phyloP scores from a whole-genome alignment of 371 early-diverging fungal species.

The Apophysomyces variabilis region DNA sequence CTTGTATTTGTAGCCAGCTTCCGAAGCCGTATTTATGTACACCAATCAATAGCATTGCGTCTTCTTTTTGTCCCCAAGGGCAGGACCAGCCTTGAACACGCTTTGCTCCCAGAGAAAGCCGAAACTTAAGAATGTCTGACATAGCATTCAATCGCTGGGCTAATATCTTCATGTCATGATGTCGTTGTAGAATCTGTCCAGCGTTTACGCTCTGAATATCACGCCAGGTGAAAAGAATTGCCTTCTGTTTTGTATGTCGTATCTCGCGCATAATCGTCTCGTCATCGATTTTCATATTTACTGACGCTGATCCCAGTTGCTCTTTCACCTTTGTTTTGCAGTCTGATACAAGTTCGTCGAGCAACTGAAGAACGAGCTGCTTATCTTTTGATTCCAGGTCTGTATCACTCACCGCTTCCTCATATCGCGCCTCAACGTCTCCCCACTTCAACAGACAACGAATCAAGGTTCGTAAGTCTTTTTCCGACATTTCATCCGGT shows the following conservation, averaged over 20 bases:
- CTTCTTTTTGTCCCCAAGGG: slow-evolving; percentile 91
- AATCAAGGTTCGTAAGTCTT: slow-evolving; percentile 81
- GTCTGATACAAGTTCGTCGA: slow-evolving; percentile 66
- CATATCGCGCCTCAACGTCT: slow-evolving; percentile 73
- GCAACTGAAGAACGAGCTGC: slow-evolving; percentile 59
- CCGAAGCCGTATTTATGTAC: slow-evolving; percentile 95
- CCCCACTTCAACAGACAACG: slow-evolving; percentile 85
- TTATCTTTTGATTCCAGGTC: slow-evolving; percentile 76
- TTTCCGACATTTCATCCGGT: slow-evolving; percentile 63
- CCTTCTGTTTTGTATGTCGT: slow-evolving; percentile 73
- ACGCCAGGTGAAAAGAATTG: slow-evolving; percentile 77
- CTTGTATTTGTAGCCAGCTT: slow-evolving; percentile 86
- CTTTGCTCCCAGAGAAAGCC: slow-evolving; percentile 73
- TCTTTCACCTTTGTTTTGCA: slow-evolving; percentile 75
- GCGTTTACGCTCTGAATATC: slow-evolving; percentile 88
- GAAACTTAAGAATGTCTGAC: slow-evolving; percentile 52
- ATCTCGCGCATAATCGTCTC: slow-evolving; percentile 54
- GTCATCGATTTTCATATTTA: slow-evolving; percentile 42
- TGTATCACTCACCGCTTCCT: slow-evolving; percentile 78
- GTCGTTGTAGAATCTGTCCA: slow-evolving; percentile 69
- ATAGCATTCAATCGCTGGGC: slow-evolving; percentile 34
- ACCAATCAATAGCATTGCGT: slow-evolving; percentile 95
- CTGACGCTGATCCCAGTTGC: slow-evolving; percentile 36
- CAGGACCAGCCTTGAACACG: slow-evolving; percentile 87
- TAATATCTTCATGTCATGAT: slow-evolving; percentile 57